Evolutionary conservation across 495 filamentous ascomycete genomes (phyloP), one percentile per base, ranked within the genome.

Genomic region (Hypoxylon fuscum): DNA sequence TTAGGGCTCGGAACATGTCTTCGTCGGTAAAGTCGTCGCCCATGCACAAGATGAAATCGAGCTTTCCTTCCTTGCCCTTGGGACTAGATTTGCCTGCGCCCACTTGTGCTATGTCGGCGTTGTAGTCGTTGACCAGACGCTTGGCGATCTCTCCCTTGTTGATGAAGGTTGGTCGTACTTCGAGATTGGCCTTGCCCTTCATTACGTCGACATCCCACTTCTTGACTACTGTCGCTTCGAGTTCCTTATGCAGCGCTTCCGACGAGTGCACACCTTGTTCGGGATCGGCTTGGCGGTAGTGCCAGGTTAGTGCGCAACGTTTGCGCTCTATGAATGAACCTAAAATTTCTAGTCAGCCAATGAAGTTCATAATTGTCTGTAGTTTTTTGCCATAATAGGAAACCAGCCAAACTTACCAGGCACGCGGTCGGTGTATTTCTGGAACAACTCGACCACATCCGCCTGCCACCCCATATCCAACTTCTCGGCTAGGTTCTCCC

Each of bases 21-120:
- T 98, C 95, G 74, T 98, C 95, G 9, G 95, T 98, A 56, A 93
- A 95, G 66, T 98, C 95, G 73, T 98, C 95, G 18, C 95, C 95
- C 29, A 90, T 77, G 69, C 95, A 98, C 34, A 97, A 76, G 21
- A 94, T 87, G 62, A 97, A 96, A 22, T 91, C 90, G 0, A 92
- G 82, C 55, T 80, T 77, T 67, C 78, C 77, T 18, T 41, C 43
- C 8, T 50, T 44, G 17, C n/a, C 38, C 18, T 50, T 45, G 14
- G 49, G 14, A 7, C 35, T 32, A 18, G 45, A 34, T 14, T 64
- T 68, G 47, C 12, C 42, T 10, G 55, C 22, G 20, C 46, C 29
- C 17, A 55, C 49, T 27, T 69, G 43, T 43, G 69, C 66, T 14
- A 73, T 59, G 59, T 76, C 72, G 44, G 78, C 74, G 44, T 73